These are phyloP conservation scores for Calocybe gambosa DNA, from an alignment of 1,284 basidiomycete species.

Conservation along the genomic window DNA sequence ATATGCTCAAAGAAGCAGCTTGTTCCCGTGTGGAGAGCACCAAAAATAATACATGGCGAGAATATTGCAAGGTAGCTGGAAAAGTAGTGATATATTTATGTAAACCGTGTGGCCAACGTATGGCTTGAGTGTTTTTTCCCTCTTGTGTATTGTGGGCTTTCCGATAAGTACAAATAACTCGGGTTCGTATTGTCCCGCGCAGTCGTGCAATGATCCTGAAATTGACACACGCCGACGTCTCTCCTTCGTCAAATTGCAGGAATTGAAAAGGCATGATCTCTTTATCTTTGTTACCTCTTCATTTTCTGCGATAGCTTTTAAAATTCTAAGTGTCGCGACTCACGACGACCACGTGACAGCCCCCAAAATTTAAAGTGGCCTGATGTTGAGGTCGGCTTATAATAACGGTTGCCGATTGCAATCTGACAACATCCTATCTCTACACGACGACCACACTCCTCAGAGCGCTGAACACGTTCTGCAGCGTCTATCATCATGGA, in stretches of 20 bases:
- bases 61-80: not conserved
- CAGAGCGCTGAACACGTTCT: not conserved
- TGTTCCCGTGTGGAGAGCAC: not conserved
- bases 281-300: not conserved
- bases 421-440: not conserved
- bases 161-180: no score
- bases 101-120: no score
- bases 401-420: slow-evolving; percentile 8
- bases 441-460: slow-evolving; percentile 11
- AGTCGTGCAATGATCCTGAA: no score
- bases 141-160: no score
- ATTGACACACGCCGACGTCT: not conserved
- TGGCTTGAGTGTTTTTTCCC: no score
- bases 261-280: not conserved
- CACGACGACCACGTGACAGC: no score
- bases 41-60: slow-evolving; percentile 1
- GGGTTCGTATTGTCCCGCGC: no score
- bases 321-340: not conserved
- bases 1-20: not conserved
- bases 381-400: slow-evolving; percentile 14
- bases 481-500: slow-evolving; percentile 56
- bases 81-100: slow-evolving; percentile 1
- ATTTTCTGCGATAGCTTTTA: not conserved
- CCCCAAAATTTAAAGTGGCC: slow-evolving; percentile 15
- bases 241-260: not conserved